Percentiles rank a stretch among this genome's conserved stretches.
Conservation (phyloP, 495 filamentous ascomycete species). For the Trichocladium antarcticum region DNA sequence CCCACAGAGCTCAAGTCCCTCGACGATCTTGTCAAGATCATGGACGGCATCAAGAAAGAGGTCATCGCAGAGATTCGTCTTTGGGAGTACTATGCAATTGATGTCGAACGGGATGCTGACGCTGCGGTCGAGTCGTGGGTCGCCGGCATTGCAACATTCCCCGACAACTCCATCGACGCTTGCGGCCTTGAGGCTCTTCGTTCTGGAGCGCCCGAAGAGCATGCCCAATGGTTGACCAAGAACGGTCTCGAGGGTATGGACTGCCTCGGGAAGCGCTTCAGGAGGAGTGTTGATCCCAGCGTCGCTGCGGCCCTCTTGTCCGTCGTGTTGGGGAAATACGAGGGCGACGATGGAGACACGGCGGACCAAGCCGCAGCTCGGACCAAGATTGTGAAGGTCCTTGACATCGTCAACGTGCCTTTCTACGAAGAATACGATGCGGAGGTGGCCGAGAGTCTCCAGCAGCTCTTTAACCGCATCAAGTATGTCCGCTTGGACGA, state of each 20-base stretch:
- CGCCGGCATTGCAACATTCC: conserved; percentile 40
- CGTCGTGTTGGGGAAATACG: conserved; percentile 56
- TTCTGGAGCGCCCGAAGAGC: conserved; percentile 31
- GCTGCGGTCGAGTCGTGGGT: conserved; percentile 61
- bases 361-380: conserved; percentile 39
- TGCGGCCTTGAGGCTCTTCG: conserved; percentile 38
- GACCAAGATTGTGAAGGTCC: conserved; percentile 45
- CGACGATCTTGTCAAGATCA: conserved; percentile 70
- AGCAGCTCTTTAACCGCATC: conserved; percentile 86
- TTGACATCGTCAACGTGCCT: conserved; percentile 76
- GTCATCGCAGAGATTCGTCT: conserved; percentile 65
- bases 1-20: conserved; percentile 58
- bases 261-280: conserved; percentile 65
- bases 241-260: conserved; percentile 58
- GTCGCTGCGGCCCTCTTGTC: conserved; percentile 59
- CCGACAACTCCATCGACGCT: conserved; percentile 33
- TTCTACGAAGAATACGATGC: conserved; percentile 85
- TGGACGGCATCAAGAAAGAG: conserved; percentile 71
- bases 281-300: conserved; percentile 53
- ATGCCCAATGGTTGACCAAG: conserved; percentile 41
- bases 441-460: conserved; percentile 70
- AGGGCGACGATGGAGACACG: conserved; percentile 35
- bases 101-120: conserved; percentile 63
- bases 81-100: conserved; percentile 87
- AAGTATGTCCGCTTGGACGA: conserved; percentile 88